Conservation (phyloP, 148 eudicot genomes). For the Mesembryanthemum crystallinum region DNA sequence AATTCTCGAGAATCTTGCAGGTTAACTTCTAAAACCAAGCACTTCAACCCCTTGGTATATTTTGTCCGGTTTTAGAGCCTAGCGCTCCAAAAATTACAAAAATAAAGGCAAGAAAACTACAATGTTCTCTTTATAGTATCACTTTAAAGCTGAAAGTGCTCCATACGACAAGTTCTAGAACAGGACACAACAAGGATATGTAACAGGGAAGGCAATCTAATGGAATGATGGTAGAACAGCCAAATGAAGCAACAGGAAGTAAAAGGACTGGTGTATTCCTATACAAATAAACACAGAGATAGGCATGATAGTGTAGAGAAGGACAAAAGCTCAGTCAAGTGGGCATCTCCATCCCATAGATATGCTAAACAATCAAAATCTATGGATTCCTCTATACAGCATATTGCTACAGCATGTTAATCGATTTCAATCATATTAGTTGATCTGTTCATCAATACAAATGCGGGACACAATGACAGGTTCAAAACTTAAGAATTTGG, state of each 20-base stretch:
- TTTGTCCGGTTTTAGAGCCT: neutral
- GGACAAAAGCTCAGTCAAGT: constrained; percentile 2
- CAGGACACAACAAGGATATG: neutral
- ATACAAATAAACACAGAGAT: neutral
- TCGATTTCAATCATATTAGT: neutral
- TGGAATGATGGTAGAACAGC: neutral
- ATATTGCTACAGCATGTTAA: neutral
- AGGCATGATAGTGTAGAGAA: neutral
- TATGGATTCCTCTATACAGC: neutral
- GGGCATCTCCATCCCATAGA: neutral
- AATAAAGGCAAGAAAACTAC: neutral
- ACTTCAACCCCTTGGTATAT: neutral
- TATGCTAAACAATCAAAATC: neutral
- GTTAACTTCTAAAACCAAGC: neutral
- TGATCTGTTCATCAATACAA: neutral
- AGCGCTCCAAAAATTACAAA: neutral
- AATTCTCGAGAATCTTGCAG: neutral
- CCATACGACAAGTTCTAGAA: too few species aligned
- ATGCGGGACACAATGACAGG: neutral
- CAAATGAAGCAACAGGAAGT: neutral
- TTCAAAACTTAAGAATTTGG: neutral
- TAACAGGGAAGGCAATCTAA: neutral
- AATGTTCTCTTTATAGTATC: neutral
- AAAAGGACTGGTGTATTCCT: neutral
- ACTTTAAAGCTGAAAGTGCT: neutral